These are phyloP conservation scores for Cystoderma amianthinum DNA, from an alignment of 768 basidiomycete genomes.

Conservation along the genomic window DNA sequence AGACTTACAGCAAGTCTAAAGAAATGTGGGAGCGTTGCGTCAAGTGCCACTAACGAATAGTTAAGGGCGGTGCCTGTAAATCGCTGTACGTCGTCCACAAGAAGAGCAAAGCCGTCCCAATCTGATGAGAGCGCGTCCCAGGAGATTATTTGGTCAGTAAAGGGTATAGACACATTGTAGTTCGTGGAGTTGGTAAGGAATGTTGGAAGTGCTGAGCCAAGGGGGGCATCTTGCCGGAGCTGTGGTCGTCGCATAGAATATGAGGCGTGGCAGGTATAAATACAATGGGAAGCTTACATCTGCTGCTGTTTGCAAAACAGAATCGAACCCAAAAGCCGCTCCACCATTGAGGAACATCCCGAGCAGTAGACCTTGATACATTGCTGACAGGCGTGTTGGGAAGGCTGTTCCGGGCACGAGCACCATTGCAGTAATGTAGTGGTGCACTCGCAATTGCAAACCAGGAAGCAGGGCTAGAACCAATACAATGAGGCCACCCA, in stretches of 20 bases:
- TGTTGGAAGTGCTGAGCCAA: constrained; percentile 61
- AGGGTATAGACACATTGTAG: constrained; percentile 47
- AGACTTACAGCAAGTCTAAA: constrained; percentile 71
- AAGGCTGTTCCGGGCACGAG: constrained; percentile 77
- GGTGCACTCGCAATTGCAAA: constrained; percentile 67
- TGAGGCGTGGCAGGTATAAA: constrained; percentile 1
- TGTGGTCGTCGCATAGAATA: constrained; percentile 14
- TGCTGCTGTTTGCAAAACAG: constrained; percentile 68
- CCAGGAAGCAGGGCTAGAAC: constrained; percentile 67
- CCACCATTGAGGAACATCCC: constrained; percentile 79
- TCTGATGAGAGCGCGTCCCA: constrained; percentile 48
- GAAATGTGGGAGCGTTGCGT: constrained; percentile 60
- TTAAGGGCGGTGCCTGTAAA: constrained; percentile 67
- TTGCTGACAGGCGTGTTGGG: constrained; percentile 71
- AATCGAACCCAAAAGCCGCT: constrained; percentile 74
- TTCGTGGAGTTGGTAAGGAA: constrained; percentile 74
- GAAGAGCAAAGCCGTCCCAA: constrained; percentile 74
- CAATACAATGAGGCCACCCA: constrained; percentile 58
- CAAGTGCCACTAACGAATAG: constrained; percentile 59
- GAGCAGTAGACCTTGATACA: constrained; percentile 77
- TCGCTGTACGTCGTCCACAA: constrained; percentile 84
- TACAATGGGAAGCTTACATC: constrained; percentile 39
- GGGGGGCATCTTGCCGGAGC: constrained; percentile 67
- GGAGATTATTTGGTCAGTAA: constrained; percentile 45
- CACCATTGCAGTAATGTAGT: constrained; percentile 73